These are phyloP conservation scores for Diatrype stigma DNA, from an alignment of 2,329 filamentous ascomycete species.

Conservation along the genomic window DNA sequence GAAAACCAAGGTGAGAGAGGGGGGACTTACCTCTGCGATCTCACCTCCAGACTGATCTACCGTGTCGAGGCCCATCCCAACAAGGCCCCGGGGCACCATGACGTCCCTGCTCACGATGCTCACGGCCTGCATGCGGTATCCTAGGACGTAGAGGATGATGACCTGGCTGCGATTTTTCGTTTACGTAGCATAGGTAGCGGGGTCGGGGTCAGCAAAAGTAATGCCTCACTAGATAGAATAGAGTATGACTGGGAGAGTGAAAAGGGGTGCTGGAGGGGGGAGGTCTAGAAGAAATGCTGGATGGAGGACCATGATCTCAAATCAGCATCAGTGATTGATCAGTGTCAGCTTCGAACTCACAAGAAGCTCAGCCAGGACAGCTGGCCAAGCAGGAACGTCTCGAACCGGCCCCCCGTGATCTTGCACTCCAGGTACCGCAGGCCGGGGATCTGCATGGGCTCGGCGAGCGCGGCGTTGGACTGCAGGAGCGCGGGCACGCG, in stretches of 20 bases:
- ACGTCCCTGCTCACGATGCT: constrained; percentile 64
- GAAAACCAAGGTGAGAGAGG: neutral
- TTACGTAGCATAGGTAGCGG: too few species aligned
- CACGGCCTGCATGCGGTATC: constrained; percentile 67
- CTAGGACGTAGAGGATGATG: constrained; percentile 51
- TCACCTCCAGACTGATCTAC: constrained; percentile 64
- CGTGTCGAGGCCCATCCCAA: constrained; percentile 65
- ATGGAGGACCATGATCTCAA: too few species aligned
- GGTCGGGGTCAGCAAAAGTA: neutral
- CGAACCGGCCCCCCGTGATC: constrained; percentile 69
- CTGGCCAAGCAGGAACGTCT: constrained; percentile 61
- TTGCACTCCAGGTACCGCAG: constrained; percentile 64
- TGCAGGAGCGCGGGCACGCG: constrained; percentile 39
- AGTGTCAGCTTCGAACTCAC: too few species aligned
- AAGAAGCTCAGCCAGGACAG: constrained; percentile 64
- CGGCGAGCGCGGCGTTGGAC: constrained; percentile 46
- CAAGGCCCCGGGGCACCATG: constrained; percentile 67
- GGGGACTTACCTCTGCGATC: constrained; percentile 40
- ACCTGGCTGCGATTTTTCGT: constrained; percentile 57
- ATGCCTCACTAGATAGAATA: neutral
- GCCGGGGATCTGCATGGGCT: constrained; percentile 59
- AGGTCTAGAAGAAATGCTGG: neutral
- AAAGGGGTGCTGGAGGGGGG: too few species aligned
- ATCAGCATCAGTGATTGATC: too few species aligned
- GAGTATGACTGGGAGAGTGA: too few species aligned